Percentiles rank a stretch among this genome's conserved stretches.
phyloP scores from a whole-genome alignment of 1,284 basidiomycete species.

The Cystobasidium slooffiae region DNA sequence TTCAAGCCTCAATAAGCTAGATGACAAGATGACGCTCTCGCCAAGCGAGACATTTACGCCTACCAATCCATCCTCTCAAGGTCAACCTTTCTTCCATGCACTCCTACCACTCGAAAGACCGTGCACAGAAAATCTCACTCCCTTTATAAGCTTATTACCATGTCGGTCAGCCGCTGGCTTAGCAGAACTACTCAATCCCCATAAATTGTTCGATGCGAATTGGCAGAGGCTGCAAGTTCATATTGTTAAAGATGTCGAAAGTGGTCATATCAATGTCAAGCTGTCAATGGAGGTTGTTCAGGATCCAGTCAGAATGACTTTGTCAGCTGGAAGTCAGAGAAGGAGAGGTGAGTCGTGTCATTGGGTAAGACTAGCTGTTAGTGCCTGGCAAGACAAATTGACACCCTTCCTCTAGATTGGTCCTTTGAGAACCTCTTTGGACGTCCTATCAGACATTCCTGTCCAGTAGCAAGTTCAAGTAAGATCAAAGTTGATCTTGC shows the following conservation, averaged over 20 bases:
- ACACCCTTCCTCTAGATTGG: constrained; percentile 66
- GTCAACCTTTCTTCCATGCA: constrained; percentile 66
- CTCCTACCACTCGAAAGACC: constrained; percentile 79
- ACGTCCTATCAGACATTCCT: constrained; percentile 63
- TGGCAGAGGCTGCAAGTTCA: constrained; percentile 86
- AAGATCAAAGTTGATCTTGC: constrained; percentile 11
- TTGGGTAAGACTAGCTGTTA: neutral
- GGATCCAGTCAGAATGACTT: constrained; percentile 70
- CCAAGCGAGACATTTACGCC: constrained; percentile 23
- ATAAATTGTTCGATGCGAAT: constrained; percentile 80
- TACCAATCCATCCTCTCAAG: neutral
- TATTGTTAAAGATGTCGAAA: constrained; percentile 47
- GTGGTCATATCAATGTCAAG: constrained; percentile 66
- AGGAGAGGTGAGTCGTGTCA: constrained; percentile 63
- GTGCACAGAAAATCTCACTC: constrained; percentile 96
- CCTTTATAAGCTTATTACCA: constrained; percentile 90
- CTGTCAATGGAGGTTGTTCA: constrained; percentile 81
- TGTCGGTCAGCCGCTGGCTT: constrained; percentile 90
- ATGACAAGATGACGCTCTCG: constrained; percentile 47
- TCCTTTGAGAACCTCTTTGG: constrained; percentile 75
- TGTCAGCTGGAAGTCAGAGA: constrained; percentile 56
- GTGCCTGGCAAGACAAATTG: constrained; percentile 9
- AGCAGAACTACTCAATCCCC: constrained; percentile 81
- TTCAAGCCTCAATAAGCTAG: constrained; percentile 75
- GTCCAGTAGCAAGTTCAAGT: constrained; percentile 62